Percentiles rank a stretch among this genome's conserved stretches.
Conservation (phyloP, 345 rosid genomes). For the Lepidium africanum region DNA sequence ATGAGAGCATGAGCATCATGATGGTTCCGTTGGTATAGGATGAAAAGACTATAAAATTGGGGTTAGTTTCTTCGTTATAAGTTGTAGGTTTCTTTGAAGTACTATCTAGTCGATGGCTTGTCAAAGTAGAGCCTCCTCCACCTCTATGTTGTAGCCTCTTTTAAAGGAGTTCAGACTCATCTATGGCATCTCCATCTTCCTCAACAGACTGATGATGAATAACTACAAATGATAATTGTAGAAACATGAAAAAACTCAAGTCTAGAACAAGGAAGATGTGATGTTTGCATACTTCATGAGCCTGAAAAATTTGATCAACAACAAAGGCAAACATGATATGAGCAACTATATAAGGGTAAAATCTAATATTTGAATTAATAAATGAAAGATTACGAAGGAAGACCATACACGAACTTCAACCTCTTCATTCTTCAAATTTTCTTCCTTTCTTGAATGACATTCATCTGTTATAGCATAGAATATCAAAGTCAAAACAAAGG, state of each 20-base stretch:
- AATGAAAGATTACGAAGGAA: too few relatives aligned
- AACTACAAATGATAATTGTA: not conserved
- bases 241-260: not conserved
- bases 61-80: slow-evolving; percentile 17
- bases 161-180: slow-evolving; percentile 51
- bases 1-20: not conserved
- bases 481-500: too few relatives aligned
- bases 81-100: slow-evolving; percentile 27
- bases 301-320: slow-evolving; percentile 31
- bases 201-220: not conserved
- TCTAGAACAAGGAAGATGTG: not conserved
- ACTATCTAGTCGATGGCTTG: slow-evolving; percentile 23
- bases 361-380: too few relatives aligned
- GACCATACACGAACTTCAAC: too few relatives aligned
- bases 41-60: slow-evolving; percentile 3
- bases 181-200: slow-evolving; percentile 15
- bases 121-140: slow-evolving; percentile 36
- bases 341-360: too few relatives aligned
- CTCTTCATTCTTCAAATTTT: too few relatives aligned
- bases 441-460: too few relatives aligned
- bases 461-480: too few relatives aligned
- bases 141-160: slow-evolving; percentile 58
- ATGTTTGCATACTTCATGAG: slow-evolving; percentile 23
- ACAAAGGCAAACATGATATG: not conserved
- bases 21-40: not conserved